Evolutionary conservation across 2,329 filamentous ascomycete genomes (phyloP), one percentile per base, ranked within the genome.

Genomic region (Paecilomyces niveus): DNA sequence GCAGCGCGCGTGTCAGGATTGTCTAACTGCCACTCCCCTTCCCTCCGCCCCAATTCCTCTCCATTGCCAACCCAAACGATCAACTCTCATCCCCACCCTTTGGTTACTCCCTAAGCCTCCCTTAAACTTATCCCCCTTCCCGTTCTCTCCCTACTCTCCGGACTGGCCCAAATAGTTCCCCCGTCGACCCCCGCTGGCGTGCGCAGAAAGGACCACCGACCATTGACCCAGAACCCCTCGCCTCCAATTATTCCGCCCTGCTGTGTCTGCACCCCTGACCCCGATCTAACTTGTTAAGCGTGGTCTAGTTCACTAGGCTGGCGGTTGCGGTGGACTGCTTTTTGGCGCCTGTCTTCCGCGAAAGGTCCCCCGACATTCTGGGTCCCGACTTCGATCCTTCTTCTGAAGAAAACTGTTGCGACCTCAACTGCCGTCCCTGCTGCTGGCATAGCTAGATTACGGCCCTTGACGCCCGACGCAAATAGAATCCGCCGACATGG

Each of bases 281-380:
- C 62, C 56, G 57, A 45, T 63, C 64, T 58, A 59, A 62, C 58
- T 57, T 63, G 64, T 67, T 65, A 68, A 68, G 66, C 65, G 65
- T 67, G 65, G 65, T 62, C 64, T 64, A 66, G 61, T 66, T 45
- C 59, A 59, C 61, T 66, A 63, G 66, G 65, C 65, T 65, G 65
- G 66, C 66, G 58, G 62, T 63, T 64, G 61, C 65, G 65, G 65
- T 65, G 64, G 63, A 65, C 61, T 64, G 57, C 57, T 57, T 61
- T 63, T 61, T 64, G 62, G 64, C 65, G 63, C 62, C 61, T 61
- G 59, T 57, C 59, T 60, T 63, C 55, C 61, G 63, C 63, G 64
- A 62, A 61, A 64, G 63, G 61, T 8, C 63, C 66, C 62, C 66
- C 63, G 65, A 64, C 62, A 54, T 64, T 55, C 63, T 68, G 64